phyloP scores from a whole-genome alignment of 345 rosid genomes.

The Syzygium aromaticum region DNA sequence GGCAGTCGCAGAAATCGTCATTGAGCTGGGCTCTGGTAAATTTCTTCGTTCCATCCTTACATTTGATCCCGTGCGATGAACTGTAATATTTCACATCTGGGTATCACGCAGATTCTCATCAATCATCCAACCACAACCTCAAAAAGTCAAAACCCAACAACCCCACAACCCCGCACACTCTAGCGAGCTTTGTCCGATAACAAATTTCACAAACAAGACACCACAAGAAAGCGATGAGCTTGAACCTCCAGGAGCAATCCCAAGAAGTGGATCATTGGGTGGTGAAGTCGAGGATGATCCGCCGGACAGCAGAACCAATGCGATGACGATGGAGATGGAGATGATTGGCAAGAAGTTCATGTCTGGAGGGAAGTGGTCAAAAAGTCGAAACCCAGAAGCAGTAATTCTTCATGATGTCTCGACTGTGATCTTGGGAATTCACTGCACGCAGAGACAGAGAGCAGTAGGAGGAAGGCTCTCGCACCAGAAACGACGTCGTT shows the following conservation, averaged over 20 bases:
- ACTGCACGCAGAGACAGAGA: background rate
- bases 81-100: slow-evolving; percentile 72
- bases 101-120: background rate
- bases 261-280: slow-evolving; percentile 48
- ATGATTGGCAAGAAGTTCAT: slow-evolving; percentile 28
- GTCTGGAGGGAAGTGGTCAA: background rate
- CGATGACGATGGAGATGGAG: slow-evolving; percentile 17
- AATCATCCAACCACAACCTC: background rate
- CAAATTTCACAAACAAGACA: background rate
- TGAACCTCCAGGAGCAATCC: slow-evolving; percentile 85
- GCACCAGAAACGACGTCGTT: background rate
- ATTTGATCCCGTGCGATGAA: slow-evolving; percentile 51
- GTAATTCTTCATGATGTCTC: background rate
- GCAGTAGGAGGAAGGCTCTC: background rate
- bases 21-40: slow-evolving; percentile 75
- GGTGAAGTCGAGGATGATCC: slow-evolving; percentile 38
- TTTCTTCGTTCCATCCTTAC: slow-evolving; percentile 78
- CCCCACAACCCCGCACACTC: background rate
- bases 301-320: slow-evolving; percentile 2
- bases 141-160: background rate
- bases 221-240: background rate
- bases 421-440: background rate
- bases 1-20: slow-evolving; percentile 93
- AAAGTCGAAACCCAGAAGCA: background rate
- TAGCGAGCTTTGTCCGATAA: background rate